Conservation (phyloP, 2,329 filamentous ascomycete genomes). For the Pseudogymnoascus sp. region DNA sequence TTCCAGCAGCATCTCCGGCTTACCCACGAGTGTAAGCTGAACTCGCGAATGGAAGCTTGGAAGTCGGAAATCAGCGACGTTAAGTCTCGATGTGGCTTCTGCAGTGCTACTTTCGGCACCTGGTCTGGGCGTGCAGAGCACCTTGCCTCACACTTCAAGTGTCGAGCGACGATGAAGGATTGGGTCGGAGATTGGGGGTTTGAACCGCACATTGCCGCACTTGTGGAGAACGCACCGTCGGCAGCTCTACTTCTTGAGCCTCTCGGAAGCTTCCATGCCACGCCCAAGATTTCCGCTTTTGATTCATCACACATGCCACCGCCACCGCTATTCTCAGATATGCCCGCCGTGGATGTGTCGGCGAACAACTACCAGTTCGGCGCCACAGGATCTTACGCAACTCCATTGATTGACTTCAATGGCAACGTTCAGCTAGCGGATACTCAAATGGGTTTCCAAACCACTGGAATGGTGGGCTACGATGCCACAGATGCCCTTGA, state of each 20-base stretch:
- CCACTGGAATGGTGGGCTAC: background rate
- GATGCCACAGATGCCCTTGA: background rate
- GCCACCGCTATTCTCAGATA: background rate
- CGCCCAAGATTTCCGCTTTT: background rate
- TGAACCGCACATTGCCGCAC: constrained; percentile 26
- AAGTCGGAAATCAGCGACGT: constrained; percentile 47
- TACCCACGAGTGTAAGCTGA: constrained; percentile 50
- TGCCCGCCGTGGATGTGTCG: background rate
- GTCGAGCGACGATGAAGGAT: constrained; percentile 30
- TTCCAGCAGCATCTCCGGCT: constrained; percentile 52
- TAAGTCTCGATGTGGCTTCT: constrained; percentile 40
- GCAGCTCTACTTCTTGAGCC: background rate
- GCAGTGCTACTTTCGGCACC: constrained; percentile 31
- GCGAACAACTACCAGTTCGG: background rate
- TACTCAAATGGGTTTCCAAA: background rate
- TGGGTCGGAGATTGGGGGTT: constrained; percentile 36
- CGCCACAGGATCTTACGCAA: background rate
- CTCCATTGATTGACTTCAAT: constrained; percentile 1
- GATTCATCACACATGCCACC: constrained; percentile 4
- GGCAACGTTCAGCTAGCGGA: background rate
- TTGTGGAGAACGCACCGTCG: constrained; percentile 19
- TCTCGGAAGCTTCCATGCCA: background rate
- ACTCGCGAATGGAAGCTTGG: constrained; percentile 49
- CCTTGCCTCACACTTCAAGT: constrained; percentile 33
- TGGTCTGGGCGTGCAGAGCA: constrained; percentile 38